phyloP scores from a whole-genome alignment of 1,284 basidiomycete species.

The Neolentinus lepideus region DNA sequence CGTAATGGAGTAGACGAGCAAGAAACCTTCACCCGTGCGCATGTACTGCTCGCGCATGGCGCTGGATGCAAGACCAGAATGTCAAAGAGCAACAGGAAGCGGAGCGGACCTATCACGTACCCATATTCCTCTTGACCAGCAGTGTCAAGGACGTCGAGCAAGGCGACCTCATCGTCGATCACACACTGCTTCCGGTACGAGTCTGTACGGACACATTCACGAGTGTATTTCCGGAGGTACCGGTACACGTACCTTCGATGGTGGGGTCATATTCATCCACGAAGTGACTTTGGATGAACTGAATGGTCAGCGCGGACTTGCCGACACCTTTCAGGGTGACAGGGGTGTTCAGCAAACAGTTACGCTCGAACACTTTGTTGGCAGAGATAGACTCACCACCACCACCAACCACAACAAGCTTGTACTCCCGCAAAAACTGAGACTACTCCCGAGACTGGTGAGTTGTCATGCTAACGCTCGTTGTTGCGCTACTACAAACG shows the following conservation, averaged over 20 bases:
- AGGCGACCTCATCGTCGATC: conserved; percentile 96
- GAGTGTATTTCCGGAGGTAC: no score
- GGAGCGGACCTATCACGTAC: conserved; percentile 44
- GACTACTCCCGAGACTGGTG: conserved; percentile 40
- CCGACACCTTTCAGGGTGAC: conserved; percentile 70
- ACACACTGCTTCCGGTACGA: conserved; percentile 95
- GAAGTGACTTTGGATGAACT: conserved; percentile 97
- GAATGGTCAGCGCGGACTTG: conserved; percentile 95
- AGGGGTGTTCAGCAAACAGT: conserved; percentile 4
- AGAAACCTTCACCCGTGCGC: conserved; percentile 96
- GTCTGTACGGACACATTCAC: conserved; percentile 34
- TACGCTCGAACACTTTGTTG: neutral
- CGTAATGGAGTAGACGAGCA: conserved; percentile 98
- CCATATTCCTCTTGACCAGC: conserved; percentile 99
- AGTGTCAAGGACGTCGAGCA: conserved; percentile 97
- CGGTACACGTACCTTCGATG: conserved; percentile 95
- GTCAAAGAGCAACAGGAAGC: neutral
- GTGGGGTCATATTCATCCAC: conserved; percentile 99
- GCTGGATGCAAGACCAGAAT: conserved; percentile 30
- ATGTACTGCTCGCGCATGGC: conserved; percentile 99
- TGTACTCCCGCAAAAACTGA: conserved; percentile 92
- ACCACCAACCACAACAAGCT: conserved; percentile 96
- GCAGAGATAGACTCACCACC: conserved; percentile 69
- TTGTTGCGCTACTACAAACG: conserved; percentile 4
- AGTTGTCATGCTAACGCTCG: neutral